These are phyloP conservation scores for Aspergillus egyptiacus DNA, from an alignment of 495 filamentous ascomycete genomes.

Conservation along the genomic window DNA sequence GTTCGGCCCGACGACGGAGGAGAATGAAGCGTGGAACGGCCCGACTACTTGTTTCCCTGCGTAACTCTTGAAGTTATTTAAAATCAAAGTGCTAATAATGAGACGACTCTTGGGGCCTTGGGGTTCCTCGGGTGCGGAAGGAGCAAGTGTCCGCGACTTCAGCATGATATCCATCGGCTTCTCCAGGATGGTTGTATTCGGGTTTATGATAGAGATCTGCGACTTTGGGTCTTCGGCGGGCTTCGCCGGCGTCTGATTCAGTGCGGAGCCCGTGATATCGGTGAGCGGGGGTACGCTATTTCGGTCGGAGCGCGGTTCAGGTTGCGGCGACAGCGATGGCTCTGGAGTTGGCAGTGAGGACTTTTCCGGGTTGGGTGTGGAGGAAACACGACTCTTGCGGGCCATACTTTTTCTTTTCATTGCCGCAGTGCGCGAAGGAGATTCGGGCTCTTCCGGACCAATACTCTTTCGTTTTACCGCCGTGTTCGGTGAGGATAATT, in stretches of 20 bases:
- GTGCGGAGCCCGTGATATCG: constrained; percentile 67
- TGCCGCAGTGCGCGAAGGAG: constrained; percentile 56
- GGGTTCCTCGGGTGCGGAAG: constrained; percentile 59
- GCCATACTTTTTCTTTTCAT: constrained; percentile 66
- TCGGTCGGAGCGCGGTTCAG: constrained; percentile 42
- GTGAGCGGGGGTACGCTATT: constrained; percentile 58
- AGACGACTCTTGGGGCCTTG: constrained; percentile 73
- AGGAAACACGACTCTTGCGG: constrained; percentile 48
- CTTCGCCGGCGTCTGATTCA: constrained; percentile 53
- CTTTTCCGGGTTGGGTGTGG: constrained; percentile 36
- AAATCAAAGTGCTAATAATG: constrained; percentile 82
- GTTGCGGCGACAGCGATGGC: constrained; percentile 48
- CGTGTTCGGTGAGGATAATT: constrained; percentile 58
- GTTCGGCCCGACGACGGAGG: constrained; percentile 97
- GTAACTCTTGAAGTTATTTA: constrained; percentile 98
- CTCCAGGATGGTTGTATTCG: constrained; percentile 69
- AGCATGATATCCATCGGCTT: constrained; percentile 92
- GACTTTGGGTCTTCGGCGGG: constrained; percentile 35
- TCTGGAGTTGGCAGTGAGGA: constrained; percentile 56
- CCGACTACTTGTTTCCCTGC: constrained; percentile 92
- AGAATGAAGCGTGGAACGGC: constrained; percentile 94
- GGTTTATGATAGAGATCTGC: constrained; percentile 60
- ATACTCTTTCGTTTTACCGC: constrained; percentile 63
- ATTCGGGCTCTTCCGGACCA: constrained; percentile 46
- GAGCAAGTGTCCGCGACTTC: constrained; percentile 69